phyloP scores from a whole-genome alignment of 352 stramenopile species.

The Phytopythium mirpurense region DNA sequence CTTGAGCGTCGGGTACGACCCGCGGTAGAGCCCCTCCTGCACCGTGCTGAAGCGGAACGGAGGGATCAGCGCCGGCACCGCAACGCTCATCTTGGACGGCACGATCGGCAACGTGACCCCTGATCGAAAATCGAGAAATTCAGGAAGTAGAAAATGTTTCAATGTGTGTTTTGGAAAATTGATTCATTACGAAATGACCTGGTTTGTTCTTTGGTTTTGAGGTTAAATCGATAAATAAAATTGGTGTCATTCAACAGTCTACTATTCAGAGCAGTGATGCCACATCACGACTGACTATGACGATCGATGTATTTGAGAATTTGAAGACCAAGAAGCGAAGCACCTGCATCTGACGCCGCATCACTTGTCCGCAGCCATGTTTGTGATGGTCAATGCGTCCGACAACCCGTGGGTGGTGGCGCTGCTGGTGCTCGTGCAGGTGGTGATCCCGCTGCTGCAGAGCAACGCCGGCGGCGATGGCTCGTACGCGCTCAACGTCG shows the following conservation, averaged over 20 bases:
- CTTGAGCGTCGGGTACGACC: conserved; percentile 81
- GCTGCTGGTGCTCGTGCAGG: conserved; percentile 72
- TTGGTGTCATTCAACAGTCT: too few species aligned
- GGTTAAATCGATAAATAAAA: too few species aligned
- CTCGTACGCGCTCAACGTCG: conserved; percentile 45
- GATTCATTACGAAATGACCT: too few species aligned
- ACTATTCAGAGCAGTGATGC: conserved; percentile 6
- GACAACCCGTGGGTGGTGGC: conserved; percentile 80
- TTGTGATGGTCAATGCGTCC: conserved; percentile 72
- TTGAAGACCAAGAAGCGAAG: too few species aligned
- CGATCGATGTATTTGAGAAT: too few species aligned
- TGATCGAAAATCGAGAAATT: too few species aligned
- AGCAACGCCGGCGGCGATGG: conserved; percentile 56
- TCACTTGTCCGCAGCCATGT: conserved; percentile 30
- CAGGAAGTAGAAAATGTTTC: too few species aligned
- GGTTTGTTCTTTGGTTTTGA: too few species aligned
- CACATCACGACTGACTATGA: too few species aligned
- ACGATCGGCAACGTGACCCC: too few species aligned
- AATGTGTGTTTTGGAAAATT: too few species aligned
- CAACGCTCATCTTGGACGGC: conserved; percentile 31
- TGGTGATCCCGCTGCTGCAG: conserved; percentile 71
- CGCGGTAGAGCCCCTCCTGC: conserved; percentile 76
- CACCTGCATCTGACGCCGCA: neutral
- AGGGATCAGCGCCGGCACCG: conserved; percentile 69
- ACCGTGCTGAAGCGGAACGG: conserved; percentile 86